Percentiles rank a stretch among this genome's conserved stretches.
phyloP scores from a whole-genome alignment of 192 early-diverging fungal genomes.

The Cladochytrium replicatum region DNA sequence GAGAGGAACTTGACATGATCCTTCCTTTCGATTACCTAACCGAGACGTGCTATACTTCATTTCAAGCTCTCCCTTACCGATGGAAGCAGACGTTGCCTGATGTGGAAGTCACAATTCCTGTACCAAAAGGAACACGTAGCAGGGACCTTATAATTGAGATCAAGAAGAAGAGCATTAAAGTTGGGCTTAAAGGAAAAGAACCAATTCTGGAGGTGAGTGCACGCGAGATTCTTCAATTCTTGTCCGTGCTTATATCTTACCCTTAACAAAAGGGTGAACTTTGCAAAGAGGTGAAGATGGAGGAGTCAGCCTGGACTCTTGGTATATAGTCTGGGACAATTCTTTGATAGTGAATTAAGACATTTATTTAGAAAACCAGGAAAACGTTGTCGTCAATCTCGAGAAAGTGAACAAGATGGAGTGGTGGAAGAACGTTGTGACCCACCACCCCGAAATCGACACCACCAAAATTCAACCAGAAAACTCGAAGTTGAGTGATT shows the following conservation, averaged over 20 bases:
- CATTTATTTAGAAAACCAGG: too few relatives aligned
- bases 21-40: too few relatives aligned
- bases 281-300: constrained; percentile 54
- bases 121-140: constrained; percentile 62
- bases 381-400: constrained; percentile 63
- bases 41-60: too few relatives aligned
- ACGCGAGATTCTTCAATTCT: too few relatives aligned
- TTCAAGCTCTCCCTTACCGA: constrained; percentile 59
- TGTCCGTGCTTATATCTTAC: too few relatives aligned
- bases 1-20: too few relatives aligned
- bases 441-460: constrained; percentile 68
- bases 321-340: too few relatives aligned
- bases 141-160: constrained; percentile 58
- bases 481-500: constrained; percentile 73
- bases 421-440: constrained; percentile 87
- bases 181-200: constrained; percentile 62
- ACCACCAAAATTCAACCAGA: constrained; percentile 81
- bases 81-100: constrained; percentile 81
- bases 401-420: constrained; percentile 75
- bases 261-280: constrained; percentile 54
- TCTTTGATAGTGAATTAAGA: too few relatives aligned
- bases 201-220: constrained; percentile 58
- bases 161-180: constrained; percentile 53
- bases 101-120: constrained; percentile 60
- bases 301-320: constrained; percentile 76